These are phyloP conservation scores for Pichia kluyveri DNA, from an alignment of 805 yeast species.

Conservation along the genomic window DNA sequence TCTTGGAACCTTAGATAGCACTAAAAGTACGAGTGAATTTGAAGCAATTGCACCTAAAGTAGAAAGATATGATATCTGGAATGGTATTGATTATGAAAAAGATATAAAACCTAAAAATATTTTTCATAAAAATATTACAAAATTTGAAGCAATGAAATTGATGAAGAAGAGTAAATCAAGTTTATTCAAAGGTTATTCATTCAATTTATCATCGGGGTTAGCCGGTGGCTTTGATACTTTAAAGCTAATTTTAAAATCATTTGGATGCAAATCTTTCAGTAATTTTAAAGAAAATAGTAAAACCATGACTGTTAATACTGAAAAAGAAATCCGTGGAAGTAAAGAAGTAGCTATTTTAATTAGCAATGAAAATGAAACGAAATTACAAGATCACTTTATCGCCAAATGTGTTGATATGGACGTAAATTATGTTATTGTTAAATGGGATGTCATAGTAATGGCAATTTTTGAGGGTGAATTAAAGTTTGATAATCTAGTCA, in stretches of 20 bases:
- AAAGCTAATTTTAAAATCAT: constrained; percentile 47
- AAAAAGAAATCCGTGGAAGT: not conserved
- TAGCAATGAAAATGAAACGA: not conserved
- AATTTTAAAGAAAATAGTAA: constrained; percentile 15
- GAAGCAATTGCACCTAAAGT: constrained; percentile 20
- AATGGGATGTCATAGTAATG: not conserved
- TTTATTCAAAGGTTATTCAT: constrained; percentile 38
- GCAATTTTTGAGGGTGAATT: not conserved
- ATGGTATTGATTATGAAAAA: constrained; percentile 25
- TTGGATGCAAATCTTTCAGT: constrained; percentile 33
- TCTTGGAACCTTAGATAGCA: constrained; percentile 22
- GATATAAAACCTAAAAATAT: constrained; percentile 24
- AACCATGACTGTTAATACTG: not conserved
- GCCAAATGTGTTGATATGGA: not conserved
- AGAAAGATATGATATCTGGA: constrained; percentile 19
- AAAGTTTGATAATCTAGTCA: not conserved
- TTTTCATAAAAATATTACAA: constrained; percentile 20
- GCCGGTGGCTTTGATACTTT: constrained; percentile 55
- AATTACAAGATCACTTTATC: not conserved
- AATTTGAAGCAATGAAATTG: constrained; percentile 12
- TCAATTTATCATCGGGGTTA: constrained; percentile 49
- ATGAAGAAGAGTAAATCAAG: constrained; percentile 16
- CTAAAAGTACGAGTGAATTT: constrained; percentile 18
- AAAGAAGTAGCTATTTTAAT: constrained; percentile 5
- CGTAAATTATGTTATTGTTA: not conserved